Conservation (phyloP, 2,329 filamentous ascomycete genomes). For the Phialophora verrucosa region DNA sequence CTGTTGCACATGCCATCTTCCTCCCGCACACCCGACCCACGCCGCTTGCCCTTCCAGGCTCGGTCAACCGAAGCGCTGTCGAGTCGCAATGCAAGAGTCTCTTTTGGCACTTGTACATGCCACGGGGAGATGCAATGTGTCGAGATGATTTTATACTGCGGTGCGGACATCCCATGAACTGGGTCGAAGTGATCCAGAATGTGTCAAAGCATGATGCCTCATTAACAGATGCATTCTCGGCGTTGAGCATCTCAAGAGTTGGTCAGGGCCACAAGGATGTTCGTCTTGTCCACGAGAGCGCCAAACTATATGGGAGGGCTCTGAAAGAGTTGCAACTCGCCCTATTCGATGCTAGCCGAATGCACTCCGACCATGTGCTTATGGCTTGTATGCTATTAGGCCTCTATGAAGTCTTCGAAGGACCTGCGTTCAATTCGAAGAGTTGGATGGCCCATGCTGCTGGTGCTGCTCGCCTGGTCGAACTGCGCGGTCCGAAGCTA, state of each 20-base stretch:
- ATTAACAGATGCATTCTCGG: conserved; percentile 36
- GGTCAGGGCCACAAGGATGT: conserved; percentile 39
- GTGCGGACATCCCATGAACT: conserved; percentile 38
- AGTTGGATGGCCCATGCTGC: conserved; percentile 37
- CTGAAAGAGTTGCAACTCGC: conserved; percentile 47
- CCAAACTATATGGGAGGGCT: conserved; percentile 45
- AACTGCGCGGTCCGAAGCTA: conserved; percentile 33
- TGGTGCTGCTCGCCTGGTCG: conserved; percentile 36
- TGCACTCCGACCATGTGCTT: conserved; percentile 46
- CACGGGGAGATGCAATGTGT: conserved; percentile 30
- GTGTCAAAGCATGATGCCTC: conserved; percentile 32
- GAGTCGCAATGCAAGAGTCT: conserved; percentile 35
- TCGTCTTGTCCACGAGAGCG: conserved; percentile 42
- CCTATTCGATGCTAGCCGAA: conserved; percentile 42
- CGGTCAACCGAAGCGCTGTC: conserved; percentile 31
- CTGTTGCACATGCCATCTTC: conserved; percentile 33
- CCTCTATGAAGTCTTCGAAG: conserved; percentile 44
- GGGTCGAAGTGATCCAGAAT: conserved; percentile 33
- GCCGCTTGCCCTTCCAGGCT: conserved; percentile 31
- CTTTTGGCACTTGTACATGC: conserved; percentile 37
- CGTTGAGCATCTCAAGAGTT: conserved; percentile 37
- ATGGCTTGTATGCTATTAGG: conserved; percentile 47
- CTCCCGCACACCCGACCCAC: conserved; percentile 25
- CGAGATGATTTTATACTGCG: conserved; percentile 33
- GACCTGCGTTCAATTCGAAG: conserved; percentile 31